Conservation (phyloP, 768 basidiomycete genomes). For the Leccinellum albellum region DNA sequence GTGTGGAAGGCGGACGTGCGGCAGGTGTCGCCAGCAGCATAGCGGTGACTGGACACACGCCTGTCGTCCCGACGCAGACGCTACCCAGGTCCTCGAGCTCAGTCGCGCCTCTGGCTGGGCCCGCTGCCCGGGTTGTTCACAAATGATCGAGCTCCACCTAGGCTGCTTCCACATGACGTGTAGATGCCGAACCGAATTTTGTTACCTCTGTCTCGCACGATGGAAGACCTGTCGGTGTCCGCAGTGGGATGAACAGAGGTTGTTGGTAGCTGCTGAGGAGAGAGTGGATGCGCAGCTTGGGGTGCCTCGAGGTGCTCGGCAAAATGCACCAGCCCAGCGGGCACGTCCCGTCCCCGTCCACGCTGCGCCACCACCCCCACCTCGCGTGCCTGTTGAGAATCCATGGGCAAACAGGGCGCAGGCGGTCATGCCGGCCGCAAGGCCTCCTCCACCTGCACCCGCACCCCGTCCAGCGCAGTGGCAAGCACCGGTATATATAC, state of each 20-base stretch:
- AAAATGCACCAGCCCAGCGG: constrained; percentile 25
- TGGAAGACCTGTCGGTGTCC: constrained; percentile 67
- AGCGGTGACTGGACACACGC: constrained; percentile 21
- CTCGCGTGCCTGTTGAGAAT: background rate
- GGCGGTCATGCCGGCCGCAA: background rate
- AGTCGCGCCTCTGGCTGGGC: constrained; percentile 31
- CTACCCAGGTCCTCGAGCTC: constrained; percentile 27
- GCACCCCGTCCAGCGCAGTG: background rate
- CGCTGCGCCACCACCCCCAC: background rate
- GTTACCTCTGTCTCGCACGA: constrained; percentile 44
- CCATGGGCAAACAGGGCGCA: background rate
- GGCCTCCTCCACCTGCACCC: background rate
- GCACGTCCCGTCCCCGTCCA: background rate
- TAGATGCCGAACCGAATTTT: constrained; percentile 37
- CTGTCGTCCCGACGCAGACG: constrained; percentile 25
- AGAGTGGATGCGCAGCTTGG: constrained; percentile 41
- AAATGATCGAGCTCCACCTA: constrained; percentile 35
- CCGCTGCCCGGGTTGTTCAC: constrained; percentile 38
- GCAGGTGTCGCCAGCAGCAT: constrained; percentile 23
- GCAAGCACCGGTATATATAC: background rate
- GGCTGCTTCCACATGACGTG: constrained; percentile 44
- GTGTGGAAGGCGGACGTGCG: constrained; percentile 25
- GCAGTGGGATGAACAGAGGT: constrained; percentile 58
- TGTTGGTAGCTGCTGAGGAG: constrained; percentile 40
- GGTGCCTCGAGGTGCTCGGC: constrained; percentile 24